A percentile compares a stretch with the other conserved stretches of the same genome.
phyloP scores from a whole-genome alignment of 805 yeast species.

The Blastobotrys americana region DNA sequence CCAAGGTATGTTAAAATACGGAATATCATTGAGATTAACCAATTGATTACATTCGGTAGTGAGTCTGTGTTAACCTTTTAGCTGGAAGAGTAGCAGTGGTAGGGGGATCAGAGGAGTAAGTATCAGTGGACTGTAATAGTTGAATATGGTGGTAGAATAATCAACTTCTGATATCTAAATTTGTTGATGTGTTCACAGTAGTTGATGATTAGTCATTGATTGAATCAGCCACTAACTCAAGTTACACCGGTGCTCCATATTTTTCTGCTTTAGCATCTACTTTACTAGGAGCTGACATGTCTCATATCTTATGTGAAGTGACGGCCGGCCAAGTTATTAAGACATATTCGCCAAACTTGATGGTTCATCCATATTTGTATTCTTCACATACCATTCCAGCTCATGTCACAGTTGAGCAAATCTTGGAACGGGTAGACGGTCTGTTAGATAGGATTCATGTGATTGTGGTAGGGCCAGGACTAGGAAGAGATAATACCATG shows the following conservation, averaged over 20 bases:
- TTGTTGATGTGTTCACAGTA: background rate
- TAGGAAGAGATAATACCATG: constrained; percentile 76
- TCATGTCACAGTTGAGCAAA: constrained; percentile 24
- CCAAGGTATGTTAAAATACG: constrained; percentile 50
- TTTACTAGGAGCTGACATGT: constrained; percentile 76
- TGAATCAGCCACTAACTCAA: constrained; percentile 16
- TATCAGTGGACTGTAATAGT: constrained; percentile 2
- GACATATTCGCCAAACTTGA: constrained; percentile 81
- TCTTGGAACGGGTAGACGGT: constrained; percentile 49
- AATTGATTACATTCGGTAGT: too few relatives aligned
- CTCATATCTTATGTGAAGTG: constrained; percentile 81
- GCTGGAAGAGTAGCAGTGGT: constrained; percentile 78
- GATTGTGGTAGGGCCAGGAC: constrained; percentile 87
- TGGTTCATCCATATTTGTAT: constrained; percentile 88
- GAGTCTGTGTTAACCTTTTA: constrained; percentile 7
- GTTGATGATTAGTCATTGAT: background rate
- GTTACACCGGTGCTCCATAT: constrained; percentile 93
- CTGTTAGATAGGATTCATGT: constrained; percentile 66
- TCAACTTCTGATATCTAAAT: background rate
- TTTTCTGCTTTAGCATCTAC: constrained; percentile 84
- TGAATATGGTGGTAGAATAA: background rate
- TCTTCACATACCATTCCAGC: constrained; percentile 35
- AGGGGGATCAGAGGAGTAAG: constrained; percentile 85
- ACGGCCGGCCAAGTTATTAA: constrained; percentile 77
- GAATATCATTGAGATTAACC: too few relatives aligned